These are phyloP conservation scores for Lasiosphaeria miniovina DNA, from an alignment of 495 filamentous ascomycete genomes.

Conservation along the genomic window DNA sequence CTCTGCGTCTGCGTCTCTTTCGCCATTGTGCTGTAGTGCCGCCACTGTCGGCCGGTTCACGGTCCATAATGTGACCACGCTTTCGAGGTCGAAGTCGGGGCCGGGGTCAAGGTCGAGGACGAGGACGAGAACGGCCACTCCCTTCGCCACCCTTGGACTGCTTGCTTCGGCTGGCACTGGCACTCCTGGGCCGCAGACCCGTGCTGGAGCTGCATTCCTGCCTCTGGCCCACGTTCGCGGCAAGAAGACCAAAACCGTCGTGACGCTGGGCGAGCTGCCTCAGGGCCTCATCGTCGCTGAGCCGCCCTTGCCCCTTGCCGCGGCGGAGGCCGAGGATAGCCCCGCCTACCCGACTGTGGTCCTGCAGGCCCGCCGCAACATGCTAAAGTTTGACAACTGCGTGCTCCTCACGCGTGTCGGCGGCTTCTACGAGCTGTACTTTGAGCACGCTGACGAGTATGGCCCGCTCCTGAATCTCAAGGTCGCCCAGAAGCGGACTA, in stretches of 20 bases:
- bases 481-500: conserved; percentile 74
- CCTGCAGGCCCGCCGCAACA: conserved; percentile 85
- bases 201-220: conserved; percentile 3
- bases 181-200: background rate
- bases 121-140: too few relatives aligned
- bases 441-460: conserved; percentile 86
- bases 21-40: conserved; percentile 13
- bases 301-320: conserved; percentile 26
- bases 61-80: conserved; percentile 21
- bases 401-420: conserved; percentile 88
- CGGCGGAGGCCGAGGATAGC: conserved; percentile 37
- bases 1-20: conserved; percentile 10
- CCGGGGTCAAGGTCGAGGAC: too few relatives aligned
- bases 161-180: too few relatives aligned
- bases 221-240: conserved; percentile 24
- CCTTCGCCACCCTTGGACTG: too few relatives aligned
- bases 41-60: conserved; percentile 26
- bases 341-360: conserved; percentile 81
- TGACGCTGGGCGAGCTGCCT: conserved; percentile 63
- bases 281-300: conserved; percentile 49
- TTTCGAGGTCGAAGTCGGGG: too few relatives aligned
- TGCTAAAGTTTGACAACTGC: conserved; percentile 84
- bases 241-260: conserved; percentile 49
- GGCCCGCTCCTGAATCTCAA: conserved; percentile 87
- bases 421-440: conserved; percentile 95